Evolutionary conservation across 208 protist species (phyloP), one percentile per base, ranked within the genome.

Genomic region (Acanthamoeba healyi): DNA sequence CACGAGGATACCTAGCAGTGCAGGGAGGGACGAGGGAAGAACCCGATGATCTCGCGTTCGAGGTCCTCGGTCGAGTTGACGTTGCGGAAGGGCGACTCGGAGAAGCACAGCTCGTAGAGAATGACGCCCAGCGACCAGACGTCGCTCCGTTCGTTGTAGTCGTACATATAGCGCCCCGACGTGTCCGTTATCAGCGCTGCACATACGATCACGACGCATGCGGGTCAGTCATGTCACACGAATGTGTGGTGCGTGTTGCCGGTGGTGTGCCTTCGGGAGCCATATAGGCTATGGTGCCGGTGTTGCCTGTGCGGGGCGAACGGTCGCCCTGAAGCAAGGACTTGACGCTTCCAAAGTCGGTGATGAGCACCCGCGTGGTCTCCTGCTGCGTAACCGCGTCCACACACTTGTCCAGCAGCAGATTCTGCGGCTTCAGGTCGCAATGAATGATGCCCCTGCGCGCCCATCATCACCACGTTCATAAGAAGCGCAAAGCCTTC

Each of bases 101-200:
- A 90, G 82, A 49, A 90, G 49, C 82, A 90, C 74, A 96, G 56
- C 51, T 96, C 94, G 94, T 96, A 96, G 24, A 96, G 95, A 6
- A 96, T 74, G 79, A 95, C 96, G 34, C 95, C 95, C 38, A 96
- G 94, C 15, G 95, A 95, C 95, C 95, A 96, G 2, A 96, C 93
- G 54, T 95, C 93, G 87, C 87, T 92, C 61, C 74, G 72, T 6
- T 14, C 38, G 63, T 91, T 49, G 74, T 96, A 96, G 54, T 90
- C 82, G 54, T 67, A 65, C 14, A 67, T 6, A 65, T 90, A 90
- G 6, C 51, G 51, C n/a, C 82, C 82, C 40, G 34, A 49, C 22
- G 32, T 32, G 32, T 84, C 74, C 14, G 74, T 84, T 6, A 54
- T 54, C 10, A 84, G 74, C n/a, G n/a, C n/a, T n/a, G n/a, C n/a